A percentile compares a stretch with the other conserved stretches of the same genome.
phyloP scores from a whole-genome alignment of 495 filamentous ascomycete genomes.

The Oidiodendron maius region DNA sequence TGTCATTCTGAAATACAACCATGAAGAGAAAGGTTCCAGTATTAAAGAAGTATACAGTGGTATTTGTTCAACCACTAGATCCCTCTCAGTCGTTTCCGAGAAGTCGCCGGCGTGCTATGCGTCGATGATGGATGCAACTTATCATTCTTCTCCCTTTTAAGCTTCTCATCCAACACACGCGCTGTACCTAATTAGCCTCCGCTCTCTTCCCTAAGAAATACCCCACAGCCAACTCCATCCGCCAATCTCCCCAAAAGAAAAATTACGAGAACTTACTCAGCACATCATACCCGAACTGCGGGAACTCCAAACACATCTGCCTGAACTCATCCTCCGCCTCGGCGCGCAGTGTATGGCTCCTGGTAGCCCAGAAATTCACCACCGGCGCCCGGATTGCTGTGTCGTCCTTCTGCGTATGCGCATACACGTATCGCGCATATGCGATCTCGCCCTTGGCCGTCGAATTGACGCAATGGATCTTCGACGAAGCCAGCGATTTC shows the following conservation, averaged over 20 bases:
- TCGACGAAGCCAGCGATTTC: conserved; percentile 71
- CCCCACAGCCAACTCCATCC: too few relatives aligned
- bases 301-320: conserved; percentile 77
- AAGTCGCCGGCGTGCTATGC: conserved; percentile 29
- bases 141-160: conserved; percentile 39
- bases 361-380: conserved; percentile 83
- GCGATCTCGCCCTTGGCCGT: conserved; percentile 82
- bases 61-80: too few relatives aligned
- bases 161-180: conserved; percentile 53
- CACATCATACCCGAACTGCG: conserved; percentile 90
- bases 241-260: neutral
- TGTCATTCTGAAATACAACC: too few relatives aligned
- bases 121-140: conserved; percentile 40
- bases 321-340: conserved; percentile 80
- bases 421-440: conserved; percentile 88
- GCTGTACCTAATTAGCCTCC: conserved; percentile 24
- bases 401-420: conserved; percentile 63
- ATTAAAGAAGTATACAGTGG: too few relatives aligned
- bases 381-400: conserved; percentile 72
- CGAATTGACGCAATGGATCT: conserved; percentile 83
- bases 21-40: too few relatives aligned
- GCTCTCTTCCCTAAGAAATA: too few relatives aligned
- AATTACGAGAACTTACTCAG: conserved; percentile 42
- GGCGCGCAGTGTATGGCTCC: conserved; percentile 72
- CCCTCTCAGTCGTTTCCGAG: conserved; percentile 38